phyloP scores from a whole-genome alignment of 2,329 filamentous ascomycete genomes.

The Colletotrichum sp. region DNA sequence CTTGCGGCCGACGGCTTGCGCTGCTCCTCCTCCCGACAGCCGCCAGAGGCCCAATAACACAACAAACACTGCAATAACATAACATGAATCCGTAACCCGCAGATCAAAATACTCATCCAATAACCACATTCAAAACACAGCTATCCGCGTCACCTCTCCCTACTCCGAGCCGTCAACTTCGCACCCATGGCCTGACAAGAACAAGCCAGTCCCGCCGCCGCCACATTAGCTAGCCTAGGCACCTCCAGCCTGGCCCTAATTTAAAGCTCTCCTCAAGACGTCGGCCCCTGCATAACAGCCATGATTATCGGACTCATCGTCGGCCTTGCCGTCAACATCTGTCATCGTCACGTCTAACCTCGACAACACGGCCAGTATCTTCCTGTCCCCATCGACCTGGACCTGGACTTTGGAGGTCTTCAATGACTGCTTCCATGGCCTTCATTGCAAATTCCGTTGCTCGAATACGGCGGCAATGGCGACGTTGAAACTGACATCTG shows the following conservation, averaged over 20 bases:
- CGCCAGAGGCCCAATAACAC: background rate
- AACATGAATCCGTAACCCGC: rapidly evolving
- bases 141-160: background rate
- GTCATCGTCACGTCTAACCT: too few relatives aligned
- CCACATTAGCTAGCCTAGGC: background rate
- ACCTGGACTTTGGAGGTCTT: background rate
- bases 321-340: background rate
- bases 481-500: background rate
- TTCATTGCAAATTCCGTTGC: background rate
- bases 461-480: background rate
- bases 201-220: background rate
- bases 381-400: background rate
- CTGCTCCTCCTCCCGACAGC: background rate
- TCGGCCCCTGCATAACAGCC: background rate
- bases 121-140: background rate
- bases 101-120: background rate
- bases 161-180: background rate
- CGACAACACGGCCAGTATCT: background rate
- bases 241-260: background rate
- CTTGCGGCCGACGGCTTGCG: background rate
- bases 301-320: background rate
- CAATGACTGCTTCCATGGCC: background rate
- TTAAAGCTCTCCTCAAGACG: background rate
- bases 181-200: background rate
- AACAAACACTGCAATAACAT: background rate